Conservation (phyloP, 208 protist species). For the Herpetomonas tarakana region DNA sequence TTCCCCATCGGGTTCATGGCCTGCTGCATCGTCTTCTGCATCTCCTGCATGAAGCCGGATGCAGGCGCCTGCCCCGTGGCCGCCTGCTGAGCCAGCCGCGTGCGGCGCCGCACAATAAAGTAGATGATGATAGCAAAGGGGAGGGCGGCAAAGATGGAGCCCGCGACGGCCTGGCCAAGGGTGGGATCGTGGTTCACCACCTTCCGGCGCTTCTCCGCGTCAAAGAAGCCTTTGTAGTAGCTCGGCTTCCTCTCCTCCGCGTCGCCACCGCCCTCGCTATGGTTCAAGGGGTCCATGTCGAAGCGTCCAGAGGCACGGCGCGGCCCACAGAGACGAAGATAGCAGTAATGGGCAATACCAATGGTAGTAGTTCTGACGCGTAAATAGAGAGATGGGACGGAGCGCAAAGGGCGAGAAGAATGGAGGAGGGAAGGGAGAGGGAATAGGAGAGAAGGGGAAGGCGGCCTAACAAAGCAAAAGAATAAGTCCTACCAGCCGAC, state of each 20-base stretch:
- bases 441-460: too few relatives aligned
- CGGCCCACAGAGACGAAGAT: neutral
- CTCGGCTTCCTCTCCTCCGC: neutral
- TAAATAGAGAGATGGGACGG: too few relatives aligned
- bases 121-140: slow-evolving; percentile 64
- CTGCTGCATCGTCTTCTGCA: slow-evolving; percentile 64
- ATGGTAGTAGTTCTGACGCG: too few relatives aligned
- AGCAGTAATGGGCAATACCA: too few relatives aligned
- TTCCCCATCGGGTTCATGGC: slow-evolving; percentile 65
- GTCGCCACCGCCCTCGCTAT: neutral
- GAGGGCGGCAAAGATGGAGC: slow-evolving; percentile 46
- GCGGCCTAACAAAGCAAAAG: too few relatives aligned
- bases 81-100: slow-evolving; percentile 15
- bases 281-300: slow-evolving; percentile 17
- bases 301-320: neutral
- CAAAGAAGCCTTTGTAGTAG: slow-evolving; percentile 82
- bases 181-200: slow-evolving; percentile 69
- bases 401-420: too few relatives aligned
- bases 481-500: too few relatives aligned
- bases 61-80: slow-evolving; percentile 19
- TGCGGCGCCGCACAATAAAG: slow-evolving; percentile 46
- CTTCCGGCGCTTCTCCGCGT: slow-evolving; percentile 75
- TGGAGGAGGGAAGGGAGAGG: too few relatives aligned
- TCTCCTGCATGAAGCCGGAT: slow-evolving; percentile 35
- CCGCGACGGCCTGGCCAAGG: slow-evolving; percentile 42